A percentile compares a stretch with the other conserved stretches of the same genome.
Conservation (phyloP, 208 protist genomes). For the Leishmania major region DNA sequence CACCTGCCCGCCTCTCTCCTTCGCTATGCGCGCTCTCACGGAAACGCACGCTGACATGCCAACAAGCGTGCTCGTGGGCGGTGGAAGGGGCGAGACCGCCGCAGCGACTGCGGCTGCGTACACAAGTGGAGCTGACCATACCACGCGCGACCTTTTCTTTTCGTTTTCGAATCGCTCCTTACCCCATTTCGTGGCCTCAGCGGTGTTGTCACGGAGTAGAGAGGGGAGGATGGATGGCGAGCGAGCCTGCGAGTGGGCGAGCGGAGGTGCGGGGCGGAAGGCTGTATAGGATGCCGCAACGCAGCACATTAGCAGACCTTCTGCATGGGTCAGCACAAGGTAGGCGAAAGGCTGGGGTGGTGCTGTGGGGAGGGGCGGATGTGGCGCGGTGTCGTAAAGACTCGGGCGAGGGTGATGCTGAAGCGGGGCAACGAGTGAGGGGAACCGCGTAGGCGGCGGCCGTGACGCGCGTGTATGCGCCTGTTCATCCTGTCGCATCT, state of each 20-base stretch:
- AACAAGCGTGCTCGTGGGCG: background rate
- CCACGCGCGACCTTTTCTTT: background rate
- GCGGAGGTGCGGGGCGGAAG: background rate
- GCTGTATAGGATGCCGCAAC: background rate
- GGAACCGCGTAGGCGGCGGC: background rate
- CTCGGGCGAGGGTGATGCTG: background rate
- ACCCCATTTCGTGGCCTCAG: background rate
- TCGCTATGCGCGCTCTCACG: background rate
- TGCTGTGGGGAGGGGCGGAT: background rate
- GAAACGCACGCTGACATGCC: background rate
- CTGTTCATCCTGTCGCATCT: background rate
- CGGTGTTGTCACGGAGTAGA: background rate
- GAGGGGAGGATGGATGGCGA: background rate
- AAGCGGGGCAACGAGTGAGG: background rate
- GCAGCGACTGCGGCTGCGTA: background rate
- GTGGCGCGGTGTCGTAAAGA: background rate
- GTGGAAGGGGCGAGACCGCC: background rate
- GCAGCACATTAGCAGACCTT: background rate
- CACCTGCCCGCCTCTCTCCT: background rate
- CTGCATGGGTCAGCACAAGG: background rate
- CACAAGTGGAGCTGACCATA: background rate
- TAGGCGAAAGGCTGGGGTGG: background rate
- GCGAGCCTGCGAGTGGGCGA: background rate
- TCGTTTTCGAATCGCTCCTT: background rate
- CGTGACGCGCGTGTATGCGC: background rate